Evolutionary conservation across 306 rosid genomes (phyloP).

Genomic region (Ormosia semicastrata): DNA sequence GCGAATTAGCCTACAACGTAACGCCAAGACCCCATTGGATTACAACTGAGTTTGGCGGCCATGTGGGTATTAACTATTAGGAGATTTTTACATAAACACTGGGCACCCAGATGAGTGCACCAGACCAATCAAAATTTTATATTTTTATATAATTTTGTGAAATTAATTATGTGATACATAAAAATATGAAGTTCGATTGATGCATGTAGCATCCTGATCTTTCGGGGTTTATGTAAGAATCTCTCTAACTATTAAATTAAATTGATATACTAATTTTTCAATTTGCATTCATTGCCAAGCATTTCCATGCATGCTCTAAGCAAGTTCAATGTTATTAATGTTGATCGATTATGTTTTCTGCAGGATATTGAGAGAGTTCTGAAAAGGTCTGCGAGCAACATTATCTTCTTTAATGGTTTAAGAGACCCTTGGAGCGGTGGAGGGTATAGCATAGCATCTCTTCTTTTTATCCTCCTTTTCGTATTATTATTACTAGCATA

Average conservation of each 20-base stretch:
- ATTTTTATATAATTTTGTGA: no score
- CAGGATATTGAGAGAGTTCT: conserved; percentile 61
- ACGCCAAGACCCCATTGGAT: conserved; percentile 75
- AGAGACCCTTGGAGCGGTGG: conserved; percentile 99
- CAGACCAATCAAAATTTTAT: no score
- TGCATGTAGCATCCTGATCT: no score
- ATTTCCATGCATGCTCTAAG: neutral
- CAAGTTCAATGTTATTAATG: neutral
- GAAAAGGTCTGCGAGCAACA: conserved; percentile 75
- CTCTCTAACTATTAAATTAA: neutral
- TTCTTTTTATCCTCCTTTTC: neutral
- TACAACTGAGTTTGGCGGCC: conserved; percentile 75
- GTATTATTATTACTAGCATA: neutral
- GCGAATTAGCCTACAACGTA: conserved; percentile 8
- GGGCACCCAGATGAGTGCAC: no score
- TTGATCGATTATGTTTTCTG: neutral
- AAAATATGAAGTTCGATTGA: no score
- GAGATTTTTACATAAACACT: no score
- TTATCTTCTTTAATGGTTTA: conserved; percentile 87
- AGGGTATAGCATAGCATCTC: conserved; percentile 56
- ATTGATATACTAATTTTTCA: neutral
- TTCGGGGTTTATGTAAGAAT: no score
- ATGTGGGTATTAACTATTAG: conserved; percentile 24
- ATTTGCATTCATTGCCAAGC: neutral
- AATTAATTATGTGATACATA: no score